These are phyloP conservation scores for Tilletia horrida DNA, from an alignment of 1,284 basidiomycete species.

Conservation along the genomic window DNA sequence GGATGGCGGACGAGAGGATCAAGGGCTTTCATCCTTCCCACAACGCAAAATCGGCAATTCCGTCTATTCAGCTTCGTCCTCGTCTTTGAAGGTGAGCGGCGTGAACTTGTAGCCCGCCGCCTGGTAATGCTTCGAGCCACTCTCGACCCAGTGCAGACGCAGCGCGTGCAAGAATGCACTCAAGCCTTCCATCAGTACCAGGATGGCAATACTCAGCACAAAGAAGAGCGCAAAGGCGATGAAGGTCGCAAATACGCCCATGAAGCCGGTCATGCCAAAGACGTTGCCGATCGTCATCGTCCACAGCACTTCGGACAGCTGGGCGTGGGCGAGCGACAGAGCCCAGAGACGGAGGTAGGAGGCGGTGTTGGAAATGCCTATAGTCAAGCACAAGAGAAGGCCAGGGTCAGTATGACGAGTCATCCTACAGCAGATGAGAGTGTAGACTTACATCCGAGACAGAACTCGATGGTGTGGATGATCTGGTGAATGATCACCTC, in stretches of 20 bases:
- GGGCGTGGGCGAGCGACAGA: slow-evolving; percentile 92
- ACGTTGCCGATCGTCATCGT: slow-evolving; percentile 54
- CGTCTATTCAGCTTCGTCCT: slow-evolving; percentile 15
- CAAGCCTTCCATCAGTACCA: slow-evolving; percentile 86
- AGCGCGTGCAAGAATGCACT: slow-evolving; percentile 81
- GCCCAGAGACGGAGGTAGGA: slow-evolving; percentile 99
- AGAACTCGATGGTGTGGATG: slow-evolving; percentile 60
- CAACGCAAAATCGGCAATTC: too few species aligned
- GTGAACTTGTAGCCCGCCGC: slow-evolving; percentile 69
- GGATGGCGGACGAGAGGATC: too few species aligned
- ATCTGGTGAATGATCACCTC: slow-evolving; percentile 95
- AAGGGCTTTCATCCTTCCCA: not conserved
- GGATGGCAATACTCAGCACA: slow-evolving; percentile 64
- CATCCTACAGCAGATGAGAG: not conserved
- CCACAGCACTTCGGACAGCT: slow-evolving; percentile 80
- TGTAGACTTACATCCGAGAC: slow-evolving; percentile 14
- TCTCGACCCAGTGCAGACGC: slow-evolving; percentile 93
- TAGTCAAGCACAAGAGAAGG: not conserved
- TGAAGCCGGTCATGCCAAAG: slow-evolving; percentile 57
- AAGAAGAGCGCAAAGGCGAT: slow-evolving; percentile 79
- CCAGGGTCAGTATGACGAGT: not conserved
- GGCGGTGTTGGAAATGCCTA: slow-evolving; percentile 87
- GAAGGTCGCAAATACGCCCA: slow-evolving; percentile 63
- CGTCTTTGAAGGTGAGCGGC: slow-evolving; percentile 37
- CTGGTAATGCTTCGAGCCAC: slow-evolving; percentile 82